These are phyloP conservation scores for Chaetomium fimeti DNA, from an alignment of 495 filamentous ascomycete genomes.

Conservation along the genomic window DNA sequence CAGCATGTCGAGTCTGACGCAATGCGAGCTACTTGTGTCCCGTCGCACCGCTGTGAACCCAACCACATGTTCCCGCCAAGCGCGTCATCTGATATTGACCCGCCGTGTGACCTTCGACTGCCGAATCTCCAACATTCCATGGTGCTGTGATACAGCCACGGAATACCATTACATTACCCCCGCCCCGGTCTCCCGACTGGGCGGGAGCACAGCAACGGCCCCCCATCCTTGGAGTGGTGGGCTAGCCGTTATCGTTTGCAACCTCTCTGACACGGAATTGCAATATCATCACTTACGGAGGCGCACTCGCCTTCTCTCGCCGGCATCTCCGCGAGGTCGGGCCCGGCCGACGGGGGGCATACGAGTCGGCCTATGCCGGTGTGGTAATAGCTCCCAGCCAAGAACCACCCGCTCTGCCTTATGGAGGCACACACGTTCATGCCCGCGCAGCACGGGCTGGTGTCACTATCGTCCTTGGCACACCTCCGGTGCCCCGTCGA, in stretches of 20 bases:
- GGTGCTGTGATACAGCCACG: background rate
- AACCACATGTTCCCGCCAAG: background rate
- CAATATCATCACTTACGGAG: background rate
- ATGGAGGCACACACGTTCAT: background rate
- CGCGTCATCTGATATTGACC: background rate
- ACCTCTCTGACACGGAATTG: background rate
- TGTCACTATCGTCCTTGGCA: constrained; percentile 1
- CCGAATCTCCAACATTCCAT: background rate
- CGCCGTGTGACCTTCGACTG: background rate
- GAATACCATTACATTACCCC: background rate
- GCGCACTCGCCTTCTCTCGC: background rate
- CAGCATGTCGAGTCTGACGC: background rate
- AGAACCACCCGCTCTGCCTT: background rate
- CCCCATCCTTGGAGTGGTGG: background rate
- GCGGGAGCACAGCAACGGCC: background rate
- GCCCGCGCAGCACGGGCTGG: background rate
- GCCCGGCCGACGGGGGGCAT: background rate
- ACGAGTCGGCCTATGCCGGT: constrained; percentile 11
- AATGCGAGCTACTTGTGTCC: background rate
- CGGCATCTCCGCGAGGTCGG: background rate
- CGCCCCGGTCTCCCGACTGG: background rate
- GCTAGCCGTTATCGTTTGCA: background rate
- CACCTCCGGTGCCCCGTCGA: background rate
- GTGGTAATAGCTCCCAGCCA: constrained; percentile 1
- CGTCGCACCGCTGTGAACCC: background rate